Evolutionary conservation across 1,139 yeast species (phyloP).

Genomic region (Candida sp.): DNA sequence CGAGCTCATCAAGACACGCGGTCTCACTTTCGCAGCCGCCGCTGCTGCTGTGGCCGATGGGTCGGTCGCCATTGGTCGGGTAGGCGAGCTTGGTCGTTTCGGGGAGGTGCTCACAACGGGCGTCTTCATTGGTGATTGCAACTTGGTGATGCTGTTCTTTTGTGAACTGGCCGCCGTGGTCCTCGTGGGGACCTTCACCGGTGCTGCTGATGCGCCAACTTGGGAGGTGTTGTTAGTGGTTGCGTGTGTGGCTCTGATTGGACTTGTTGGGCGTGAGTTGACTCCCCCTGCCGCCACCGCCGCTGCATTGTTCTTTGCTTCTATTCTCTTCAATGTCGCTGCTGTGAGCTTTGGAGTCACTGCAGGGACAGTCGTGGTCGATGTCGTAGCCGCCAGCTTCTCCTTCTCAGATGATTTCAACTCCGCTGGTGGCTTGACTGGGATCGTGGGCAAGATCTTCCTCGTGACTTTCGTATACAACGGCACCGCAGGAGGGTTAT

Average conservation of each 20-base stretch:
- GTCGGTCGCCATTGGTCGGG: too few relatives aligned
- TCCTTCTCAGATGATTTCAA: constrained; percentile 8
- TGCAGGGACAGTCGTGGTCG: too few relatives aligned
- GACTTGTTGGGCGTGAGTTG: constrained; percentile 7
- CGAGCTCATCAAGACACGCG: constrained; percentile 6
- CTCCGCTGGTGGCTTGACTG: constrained; percentile 8
- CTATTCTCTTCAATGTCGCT: constrained; percentile 38
- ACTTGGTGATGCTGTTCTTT: constrained; percentile 1
- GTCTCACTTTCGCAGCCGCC: neutral
- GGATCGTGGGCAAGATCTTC: constrained; percentile 32
- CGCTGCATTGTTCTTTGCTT: constrained; percentile 20
- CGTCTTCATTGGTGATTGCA: constrained; percentile 10
- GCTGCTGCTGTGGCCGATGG: too few relatives aligned
- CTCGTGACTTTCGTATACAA: constrained; percentile 34
- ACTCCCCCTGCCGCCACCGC: too few relatives aligned
- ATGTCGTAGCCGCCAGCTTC: constrained; percentile 3
- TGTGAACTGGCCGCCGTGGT: neutral
- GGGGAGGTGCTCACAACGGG: constrained; percentile 4
- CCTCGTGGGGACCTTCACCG: neutral
- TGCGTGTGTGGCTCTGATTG: constrained; percentile 6
- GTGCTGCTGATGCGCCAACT: constrained; percentile 8
- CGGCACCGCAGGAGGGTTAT: constrained; percentile 14
- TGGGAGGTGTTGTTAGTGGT: too few relatives aligned
- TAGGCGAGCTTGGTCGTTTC: constrained; percentile 6
- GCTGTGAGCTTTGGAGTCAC: constrained; percentile 23